Evolutionary conservation across 306 rosid species (phyloP), one percentile per base, ranked within the genome.

Genomic region (Ammopiptanthus mongolicus): DNA sequence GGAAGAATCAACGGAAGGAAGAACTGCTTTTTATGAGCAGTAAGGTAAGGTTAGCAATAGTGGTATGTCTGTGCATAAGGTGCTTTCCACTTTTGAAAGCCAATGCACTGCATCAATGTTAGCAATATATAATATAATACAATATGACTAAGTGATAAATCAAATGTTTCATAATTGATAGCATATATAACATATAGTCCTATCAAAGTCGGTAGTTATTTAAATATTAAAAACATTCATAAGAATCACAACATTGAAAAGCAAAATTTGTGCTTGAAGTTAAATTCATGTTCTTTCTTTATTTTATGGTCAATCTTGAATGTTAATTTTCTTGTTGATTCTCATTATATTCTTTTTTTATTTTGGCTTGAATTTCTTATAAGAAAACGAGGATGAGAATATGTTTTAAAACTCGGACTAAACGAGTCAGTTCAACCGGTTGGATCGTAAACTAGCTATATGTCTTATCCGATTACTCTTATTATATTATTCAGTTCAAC

Each of bases 11-110:
- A 29, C 34, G 83, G 65, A 84, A 85, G 39, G 94, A 91, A 84
- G 94, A 91, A 66, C 79, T 89, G n/a, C 89, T 91, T 74, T 91
- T 87, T 41, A 78, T 71, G 89, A 87, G 97, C 83, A 89, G 88
- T 25, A 91, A 89, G 94, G 97, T 91, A 73, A 75, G 19, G n/a
- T 41, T 22, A 78, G n/a, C 46, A 22, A 18, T 19, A 4, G 33
- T 47, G 70, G 44, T 23, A n/a, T 28, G 25, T 17, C 10, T 67
- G 13, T 25, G 39, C 25, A 18, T 63, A 39, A 62, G 60, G 14
- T 34, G 18, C 65, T 61, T 69, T 50, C 15, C 19, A 13, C 12
- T 60, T 37, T 64, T 29, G 29, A 48, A 77, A 36, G 11, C 52
- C 69, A 29, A 22, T 41, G 18, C 55, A 17, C 13, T 41, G 51